These are phyloP conservation scores for Flueggea neowawraea DNA, from an alignment of 441 rosid genomes.

Conservation along the genomic window DNA sequence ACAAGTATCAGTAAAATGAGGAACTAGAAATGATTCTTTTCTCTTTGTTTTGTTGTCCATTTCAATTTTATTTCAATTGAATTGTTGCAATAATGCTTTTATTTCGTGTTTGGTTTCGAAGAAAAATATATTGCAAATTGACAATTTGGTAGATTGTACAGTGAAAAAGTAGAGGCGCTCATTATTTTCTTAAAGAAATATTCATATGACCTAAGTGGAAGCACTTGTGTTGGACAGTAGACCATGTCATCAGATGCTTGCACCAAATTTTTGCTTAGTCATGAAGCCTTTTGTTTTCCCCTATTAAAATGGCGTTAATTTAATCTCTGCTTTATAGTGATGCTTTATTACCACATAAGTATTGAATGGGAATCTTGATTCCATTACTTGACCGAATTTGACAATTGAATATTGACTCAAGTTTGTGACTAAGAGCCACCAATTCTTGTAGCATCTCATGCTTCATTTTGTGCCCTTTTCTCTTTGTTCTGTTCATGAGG, in stretches of 20 bases:
- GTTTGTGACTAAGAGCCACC: conserved; percentile 26
- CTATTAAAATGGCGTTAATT: not conserved
- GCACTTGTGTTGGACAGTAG: conserved; percentile 20
- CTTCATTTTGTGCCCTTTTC: conserved; percentile 16
- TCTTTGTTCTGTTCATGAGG: conserved; percentile 17
- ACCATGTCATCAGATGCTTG: conserved; percentile 16
- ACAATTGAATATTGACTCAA: conserved; percentile 28
- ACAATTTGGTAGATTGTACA: too few species aligned
- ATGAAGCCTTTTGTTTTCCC: conserved; percentile 4
- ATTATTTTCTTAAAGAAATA: not conserved
- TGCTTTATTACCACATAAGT: conserved; percentile 12
- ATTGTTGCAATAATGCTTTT: too few species aligned
- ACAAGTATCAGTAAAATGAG: conserved; percentile 1
- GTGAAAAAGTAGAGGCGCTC: too few species aligned
- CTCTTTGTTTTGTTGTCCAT: too few species aligned
- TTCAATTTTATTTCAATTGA: too few species aligned
- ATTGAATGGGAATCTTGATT: conserved; percentile 9
- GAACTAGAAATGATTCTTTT: too few species aligned
- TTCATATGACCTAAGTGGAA: not conserved
- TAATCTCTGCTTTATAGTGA: conserved; percentile 14
- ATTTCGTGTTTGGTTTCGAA: too few species aligned
- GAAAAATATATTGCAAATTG: too few species aligned
- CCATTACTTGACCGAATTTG: conserved; percentile 29
- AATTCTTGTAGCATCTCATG: conserved; percentile 36
- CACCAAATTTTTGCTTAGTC: conserved; percentile 15